Percentiles rank a stretch among this genome's conserved stretches.
phyloP scores from a whole-genome alignment of 192 early-diverging fungal species.

The Lunasporangiospora selenospora region DNA sequence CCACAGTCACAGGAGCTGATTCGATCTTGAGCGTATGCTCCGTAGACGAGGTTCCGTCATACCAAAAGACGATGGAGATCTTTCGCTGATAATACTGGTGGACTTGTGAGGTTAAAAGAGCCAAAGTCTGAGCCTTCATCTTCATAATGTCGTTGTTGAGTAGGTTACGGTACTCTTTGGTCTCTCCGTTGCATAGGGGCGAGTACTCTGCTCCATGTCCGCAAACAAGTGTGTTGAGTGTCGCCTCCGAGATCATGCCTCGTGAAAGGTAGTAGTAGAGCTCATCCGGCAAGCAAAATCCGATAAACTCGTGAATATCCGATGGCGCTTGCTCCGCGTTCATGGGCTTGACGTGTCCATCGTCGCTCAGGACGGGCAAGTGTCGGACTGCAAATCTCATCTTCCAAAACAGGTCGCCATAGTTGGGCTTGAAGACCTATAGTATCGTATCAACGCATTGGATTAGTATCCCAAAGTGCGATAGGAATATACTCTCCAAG shows the following conservation, averaged over 20 bases:
- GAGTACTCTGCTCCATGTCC: constrained; percentile 72
- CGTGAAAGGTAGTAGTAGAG: constrained; percentile 74
- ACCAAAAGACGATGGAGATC: constrained; percentile 67
- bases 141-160: constrained; percentile 61
- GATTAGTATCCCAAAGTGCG: too few relatives aligned
- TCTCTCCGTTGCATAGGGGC: constrained; percentile 84
- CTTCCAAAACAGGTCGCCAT: constrained; percentile 76
- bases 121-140: constrained; percentile 64
- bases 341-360: constrained; percentile 76
- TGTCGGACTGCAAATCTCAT: constrained; percentile 74
- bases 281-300: constrained; percentile 74
- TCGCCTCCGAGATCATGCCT: constrained; percentile 59
- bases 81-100: constrained; percentile 72
- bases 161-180: constrained; percentile 72
- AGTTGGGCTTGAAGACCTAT: constrained; percentile 60
- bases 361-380: constrained; percentile 73
- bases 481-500: too few relatives aligned
- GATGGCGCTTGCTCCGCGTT: constrained; percentile 66
- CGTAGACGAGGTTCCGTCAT: constrained; percentile 46
- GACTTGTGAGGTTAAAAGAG: constrained; percentile 61
- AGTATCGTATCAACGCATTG: too few relatives aligned
- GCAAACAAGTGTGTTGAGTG: constrained; percentile 70
- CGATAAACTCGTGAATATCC: constrained; percentile 85
- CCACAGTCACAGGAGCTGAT: constrained; percentile 41
- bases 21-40: constrained; percentile 71